Evolutionary conservation across 192 early-diverging fungal species (phyloP).

Genomic region (Gigaspora rosea): DNA sequence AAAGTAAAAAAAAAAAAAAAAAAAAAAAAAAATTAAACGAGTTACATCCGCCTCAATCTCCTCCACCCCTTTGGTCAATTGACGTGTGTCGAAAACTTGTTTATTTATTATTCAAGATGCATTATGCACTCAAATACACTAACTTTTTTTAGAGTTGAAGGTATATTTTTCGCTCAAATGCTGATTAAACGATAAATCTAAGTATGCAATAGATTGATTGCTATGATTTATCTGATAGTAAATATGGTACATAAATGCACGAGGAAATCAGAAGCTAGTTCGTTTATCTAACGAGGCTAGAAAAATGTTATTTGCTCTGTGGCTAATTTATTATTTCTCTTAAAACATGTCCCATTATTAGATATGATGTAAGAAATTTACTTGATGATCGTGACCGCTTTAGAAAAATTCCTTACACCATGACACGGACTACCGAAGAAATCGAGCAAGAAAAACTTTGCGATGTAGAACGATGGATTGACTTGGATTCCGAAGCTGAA

Average conservation of each 20-base stretch:
- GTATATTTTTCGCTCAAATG: slow-evolving; percentile 8
- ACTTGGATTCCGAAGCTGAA: slow-evolving; percentile 65
- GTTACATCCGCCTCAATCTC: not conserved
- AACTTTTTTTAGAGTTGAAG: slow-evolving; percentile 18
- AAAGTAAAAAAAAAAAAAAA: not conserved
- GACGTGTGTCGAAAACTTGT: too few relatives aligned
- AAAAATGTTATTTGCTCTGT: not conserved
- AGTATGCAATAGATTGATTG: not conserved
- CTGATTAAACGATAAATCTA: slow-evolving; percentile 7
- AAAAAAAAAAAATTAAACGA: not conserved
- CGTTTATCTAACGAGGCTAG: not conserved
- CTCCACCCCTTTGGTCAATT: too few relatives aligned
- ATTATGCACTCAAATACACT: slow-evolving; percentile 4
- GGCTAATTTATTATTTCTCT: not conserved
- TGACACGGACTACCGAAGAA: slow-evolving; percentile 19
- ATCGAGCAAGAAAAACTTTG: slow-evolving; percentile 37
- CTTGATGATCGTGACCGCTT: slow-evolving; percentile 47
- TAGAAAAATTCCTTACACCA: slow-evolving; percentile 17
- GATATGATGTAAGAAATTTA: slow-evolving; percentile 67
- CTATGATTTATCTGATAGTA: too few relatives aligned
- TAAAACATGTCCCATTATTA: slow-evolving; percentile 32
- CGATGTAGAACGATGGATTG: slow-evolving; percentile 58
- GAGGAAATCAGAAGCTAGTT: too few relatives aligned
- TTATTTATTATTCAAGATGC: not conserved
- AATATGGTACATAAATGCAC: too few relatives aligned